A percentile compares a stretch with the other conserved stretches of the same genome.
These are phyloP conservation scores for Gaertneriomyces semiglobifer DNA, from an alignment of 192 early-diverging fungal species.

Conservation along the genomic window DNA sequence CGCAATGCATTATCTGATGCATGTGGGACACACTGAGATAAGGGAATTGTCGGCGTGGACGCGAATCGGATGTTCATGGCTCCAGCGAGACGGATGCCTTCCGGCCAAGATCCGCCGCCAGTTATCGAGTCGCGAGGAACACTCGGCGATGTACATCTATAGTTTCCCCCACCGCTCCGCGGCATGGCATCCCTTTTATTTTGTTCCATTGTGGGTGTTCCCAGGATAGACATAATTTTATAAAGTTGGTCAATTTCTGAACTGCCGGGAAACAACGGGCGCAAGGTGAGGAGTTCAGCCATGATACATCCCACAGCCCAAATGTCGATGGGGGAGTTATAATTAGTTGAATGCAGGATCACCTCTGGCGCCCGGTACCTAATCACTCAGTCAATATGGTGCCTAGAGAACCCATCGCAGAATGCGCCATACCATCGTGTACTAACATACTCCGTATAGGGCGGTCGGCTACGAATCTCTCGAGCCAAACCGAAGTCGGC, in stretches of 20 bases:
- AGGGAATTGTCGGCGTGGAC: slow-evolving; percentile 32
- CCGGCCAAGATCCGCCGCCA: slow-evolving; percentile 51
- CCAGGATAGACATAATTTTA: slow-evolving; percentile 78
- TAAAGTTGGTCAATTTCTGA: slow-evolving; percentile 92
- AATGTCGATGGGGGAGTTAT: slow-evolving; percentile 90
- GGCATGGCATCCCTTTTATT: neutral
- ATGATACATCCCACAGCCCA: slow-evolving; percentile 95
- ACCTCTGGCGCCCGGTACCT: slow-evolving; percentile 97
- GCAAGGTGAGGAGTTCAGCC: slow-evolving; percentile 82
- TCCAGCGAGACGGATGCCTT: slow-evolving; percentile 47
- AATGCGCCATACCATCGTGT: slow-evolving; percentile 77
- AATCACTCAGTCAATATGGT: neutral
- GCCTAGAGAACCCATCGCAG: neutral
- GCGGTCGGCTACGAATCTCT: slow-evolving; percentile 81
- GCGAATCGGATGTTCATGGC: slow-evolving; percentile 58
- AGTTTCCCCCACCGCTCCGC: neutral
- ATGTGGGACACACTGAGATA: slow-evolving; percentile 57
- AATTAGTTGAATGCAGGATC: slow-evolving; percentile 72
- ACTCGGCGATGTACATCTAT: slow-evolving; percentile 8
- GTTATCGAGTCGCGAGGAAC: slow-evolving; percentile 17
- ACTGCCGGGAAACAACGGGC: slow-evolving; percentile 89
- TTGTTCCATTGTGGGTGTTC: slow-evolving; percentile 55
- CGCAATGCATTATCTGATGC: slow-evolving; percentile 53
- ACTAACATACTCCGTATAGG: slow-evolving; percentile 96
- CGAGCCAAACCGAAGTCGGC: slow-evolving; percentile 95